Base-by-base conservation (phyloP, 768 basidiomycete species). In the Agrocybe pediades region DNA sequence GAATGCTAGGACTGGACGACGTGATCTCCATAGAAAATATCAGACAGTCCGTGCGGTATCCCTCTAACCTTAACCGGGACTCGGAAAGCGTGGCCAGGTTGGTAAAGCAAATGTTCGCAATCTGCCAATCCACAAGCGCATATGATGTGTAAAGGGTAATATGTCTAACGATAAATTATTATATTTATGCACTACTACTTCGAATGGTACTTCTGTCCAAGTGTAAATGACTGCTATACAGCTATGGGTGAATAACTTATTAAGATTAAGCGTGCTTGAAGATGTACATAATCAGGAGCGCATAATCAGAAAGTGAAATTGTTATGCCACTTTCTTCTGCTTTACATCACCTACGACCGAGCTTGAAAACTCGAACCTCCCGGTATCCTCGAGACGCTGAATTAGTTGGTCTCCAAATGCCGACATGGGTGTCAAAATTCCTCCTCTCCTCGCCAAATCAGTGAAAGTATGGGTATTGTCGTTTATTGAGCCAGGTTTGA, bases 351-450 rank as follows among this genome's bases (percentile, higher is more conserved):
- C 57, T 15, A 56, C 66, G 33, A 83, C 55, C 21, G 73, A 72
- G 58, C 78, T 85, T 27, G 79, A 77, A 58, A 90, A 82, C 49
- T 79, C 69, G 47, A 92, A 80, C 46, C 70, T 66, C 0, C 82
- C 85, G 7, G 78, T 83, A 19, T 70, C 73, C 54, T 81, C 77
- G 56, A 97, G 66, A 17, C 95, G 77, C 58, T 82, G 78, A 29
- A 94, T 72, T 30, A 95, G 68, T 6, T 84, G 81, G 55, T 90
- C 84, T 15, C 94, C 95, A 52, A 96, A 79, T 1, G 90, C 95
- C 3, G 83, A 84, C 69, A 87, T 82, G 0, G 95, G 87, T 1
- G 95, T 98, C 45, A 97, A 73, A 2, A 95, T 70, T 1, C 95
- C 95, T 11, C 94, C 95, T 42, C 75, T 68, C 45, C 72, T 74